phyloP scores from a whole-genome alignment of 805 yeast species.

The Jamesozyma hellenica region DNA sequence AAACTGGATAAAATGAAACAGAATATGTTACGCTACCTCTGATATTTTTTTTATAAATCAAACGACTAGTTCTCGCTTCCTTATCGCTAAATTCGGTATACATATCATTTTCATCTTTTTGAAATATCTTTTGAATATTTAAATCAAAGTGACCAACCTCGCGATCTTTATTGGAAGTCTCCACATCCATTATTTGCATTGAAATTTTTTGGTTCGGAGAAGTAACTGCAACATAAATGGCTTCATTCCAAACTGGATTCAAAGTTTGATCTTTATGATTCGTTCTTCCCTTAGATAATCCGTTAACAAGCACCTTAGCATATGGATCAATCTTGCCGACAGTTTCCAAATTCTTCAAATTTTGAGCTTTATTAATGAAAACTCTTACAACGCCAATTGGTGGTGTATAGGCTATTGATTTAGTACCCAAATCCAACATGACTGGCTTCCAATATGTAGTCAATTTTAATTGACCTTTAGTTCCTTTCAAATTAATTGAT shows the following conservation, averaged over 20 bases:
- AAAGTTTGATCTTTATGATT: conserved; percentile 52
- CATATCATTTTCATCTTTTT: conserved; percentile 49
- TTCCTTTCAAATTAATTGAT: conserved; percentile 64
- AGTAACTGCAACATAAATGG: conserved; percentile 71
- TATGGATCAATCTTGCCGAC: conserved; percentile 93
- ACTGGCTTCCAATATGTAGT: conserved; percentile 82
- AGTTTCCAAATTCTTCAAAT: conserved; percentile 73
- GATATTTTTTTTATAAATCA: conserved; percentile 69
- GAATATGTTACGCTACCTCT: conserved; percentile 71
- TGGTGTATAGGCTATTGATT: conserved; percentile 75
- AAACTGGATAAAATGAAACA: conserved; percentile 72
- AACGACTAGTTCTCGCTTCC: conserved; percentile 46
- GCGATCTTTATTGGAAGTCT: conserved; percentile 68
- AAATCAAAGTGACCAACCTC: conserved; percentile 76
- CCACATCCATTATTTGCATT: conserved; percentile 87
- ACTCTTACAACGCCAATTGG: conserved; percentile 90
- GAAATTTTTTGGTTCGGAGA: conserved; percentile 75
- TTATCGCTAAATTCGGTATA: conserved; percentile 49
- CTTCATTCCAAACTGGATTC: conserved; percentile 79
- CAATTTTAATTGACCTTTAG: conserved; percentile 63
- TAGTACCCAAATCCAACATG: conserved; percentile 52
- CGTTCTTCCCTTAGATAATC: conserved; percentile 69
- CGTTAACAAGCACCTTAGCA: conserved; percentile 67
- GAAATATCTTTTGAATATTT: conserved; percentile 55
- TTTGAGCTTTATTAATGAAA: conserved; percentile 56